phyloP scores from a whole-genome alignment of 1,284 basidiomycete species.

The Cerioporus squamosus region DNA sequence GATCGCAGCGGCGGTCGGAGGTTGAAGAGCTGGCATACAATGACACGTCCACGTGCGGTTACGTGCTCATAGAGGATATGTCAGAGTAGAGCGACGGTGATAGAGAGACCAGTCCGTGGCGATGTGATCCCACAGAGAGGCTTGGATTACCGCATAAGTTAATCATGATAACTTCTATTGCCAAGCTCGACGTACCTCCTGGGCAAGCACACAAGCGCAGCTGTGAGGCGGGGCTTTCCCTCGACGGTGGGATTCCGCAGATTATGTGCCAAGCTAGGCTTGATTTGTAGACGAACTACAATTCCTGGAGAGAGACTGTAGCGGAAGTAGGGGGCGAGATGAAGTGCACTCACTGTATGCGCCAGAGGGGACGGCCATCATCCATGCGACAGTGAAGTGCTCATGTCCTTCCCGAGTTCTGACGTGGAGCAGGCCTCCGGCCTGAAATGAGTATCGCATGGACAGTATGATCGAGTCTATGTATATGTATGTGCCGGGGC shows the following conservation, averaged over 20 bases:
- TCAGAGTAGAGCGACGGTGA: neutral
- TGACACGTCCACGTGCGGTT: neutral
- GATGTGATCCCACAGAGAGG: neutral
- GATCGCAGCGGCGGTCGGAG: conserved; percentile 2
- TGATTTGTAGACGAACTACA: neutral
- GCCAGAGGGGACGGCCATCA: too few species aligned
- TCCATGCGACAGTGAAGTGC: too few species aligned
- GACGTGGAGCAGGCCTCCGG: too few species aligned
- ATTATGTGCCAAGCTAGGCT: neutral
- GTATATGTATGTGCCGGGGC: too few species aligned
- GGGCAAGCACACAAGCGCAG: neutral
- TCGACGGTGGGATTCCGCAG: neutral
- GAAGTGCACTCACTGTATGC: too few species aligned
- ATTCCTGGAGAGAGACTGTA: too few species aligned
- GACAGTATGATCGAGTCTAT: too few species aligned
- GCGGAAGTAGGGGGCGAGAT: too few species aligned
- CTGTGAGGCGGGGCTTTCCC: neutral
- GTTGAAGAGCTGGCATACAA: neutral
- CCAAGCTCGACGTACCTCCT: neutral
- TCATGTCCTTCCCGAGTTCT: too few species aligned
- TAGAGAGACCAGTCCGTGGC: neutral
- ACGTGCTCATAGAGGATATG: neutral
- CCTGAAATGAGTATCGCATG: too few species aligned
- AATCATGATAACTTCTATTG: neutral
- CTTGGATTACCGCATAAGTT: neutral